Evolutionary conservation across 2,329 filamentous ascomycete genomes (phyloP).

Genomic region (Ilyonectria robusta): DNA sequence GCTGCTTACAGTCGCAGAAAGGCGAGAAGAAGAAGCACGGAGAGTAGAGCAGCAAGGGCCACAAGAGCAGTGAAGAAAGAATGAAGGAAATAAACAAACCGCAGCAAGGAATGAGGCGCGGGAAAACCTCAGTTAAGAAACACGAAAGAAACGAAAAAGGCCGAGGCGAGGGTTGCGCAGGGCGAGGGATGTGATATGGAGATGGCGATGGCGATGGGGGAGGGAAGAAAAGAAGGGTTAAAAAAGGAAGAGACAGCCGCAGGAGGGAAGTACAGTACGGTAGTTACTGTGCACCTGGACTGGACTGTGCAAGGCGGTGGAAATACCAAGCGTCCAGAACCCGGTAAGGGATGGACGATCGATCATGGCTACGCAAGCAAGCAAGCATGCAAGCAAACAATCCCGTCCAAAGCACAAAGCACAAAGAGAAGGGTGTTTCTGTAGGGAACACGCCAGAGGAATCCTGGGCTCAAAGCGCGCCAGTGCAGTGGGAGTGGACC

Average conservation of each 20-base stretch:
- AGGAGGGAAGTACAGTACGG: neutral
- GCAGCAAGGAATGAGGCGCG: neutral
- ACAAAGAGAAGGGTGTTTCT: neutral
- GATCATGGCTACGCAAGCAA: neutral
- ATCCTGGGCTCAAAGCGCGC: no score
- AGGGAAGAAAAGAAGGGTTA: neutral
- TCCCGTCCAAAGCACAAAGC: no score
- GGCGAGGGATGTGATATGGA: conserved; percentile 1
- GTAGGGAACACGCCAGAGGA: neutral
- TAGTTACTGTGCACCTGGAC: no score
- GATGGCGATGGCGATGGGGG: neutral
- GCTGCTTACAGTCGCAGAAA: no score
- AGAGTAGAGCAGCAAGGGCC: neutral
- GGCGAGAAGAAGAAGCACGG: neutral
- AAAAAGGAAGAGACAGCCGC: neutral
- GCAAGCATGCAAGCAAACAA: neutral
- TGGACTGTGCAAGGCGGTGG: no score
- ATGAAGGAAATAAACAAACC: neutral
- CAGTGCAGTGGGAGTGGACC: no score
- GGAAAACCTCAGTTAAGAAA: neutral
- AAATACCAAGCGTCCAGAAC: neutral
- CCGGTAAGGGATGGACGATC: neutral
- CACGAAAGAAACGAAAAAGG: conserved; percentile 1
- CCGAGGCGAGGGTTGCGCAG: no score
- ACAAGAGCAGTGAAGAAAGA: neutral